phyloP scores from a whole-genome alignment of 345 rosid genomes.

The Lumnitzera littorea region DNA sequence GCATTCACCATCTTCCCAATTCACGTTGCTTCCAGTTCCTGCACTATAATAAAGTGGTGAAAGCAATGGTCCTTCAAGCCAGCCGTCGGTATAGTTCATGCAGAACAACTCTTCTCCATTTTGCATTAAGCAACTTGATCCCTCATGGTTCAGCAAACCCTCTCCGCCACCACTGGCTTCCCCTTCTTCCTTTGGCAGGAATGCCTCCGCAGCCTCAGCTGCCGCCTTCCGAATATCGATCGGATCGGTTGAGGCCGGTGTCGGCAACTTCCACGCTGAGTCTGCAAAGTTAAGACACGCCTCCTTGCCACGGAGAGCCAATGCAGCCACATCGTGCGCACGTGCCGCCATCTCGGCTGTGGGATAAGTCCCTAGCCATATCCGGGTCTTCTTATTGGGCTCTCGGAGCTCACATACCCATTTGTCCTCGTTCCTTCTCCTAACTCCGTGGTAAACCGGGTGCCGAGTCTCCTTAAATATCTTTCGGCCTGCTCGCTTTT shows the following conservation, averaged over 20 bases:
- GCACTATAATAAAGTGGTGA: too few species aligned
- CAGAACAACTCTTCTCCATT: too few species aligned
- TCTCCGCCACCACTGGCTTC: neutral
- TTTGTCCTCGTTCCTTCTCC: slow-evolving; percentile 31
- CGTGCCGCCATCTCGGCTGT: slow-evolving; percentile 37
- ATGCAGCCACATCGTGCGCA: slow-evolving; percentile 43
- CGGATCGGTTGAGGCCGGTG: slow-evolving; percentile 22
- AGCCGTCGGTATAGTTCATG: too few species aligned
- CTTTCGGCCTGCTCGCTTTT: slow-evolving; percentile 39
- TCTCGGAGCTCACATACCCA: slow-evolving; percentile 50
- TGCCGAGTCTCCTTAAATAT: slow-evolving; percentile 55
- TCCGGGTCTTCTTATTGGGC: slow-evolving; percentile 30
- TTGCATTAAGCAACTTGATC: too few species aligned
- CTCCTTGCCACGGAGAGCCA: slow-evolving; percentile 32
- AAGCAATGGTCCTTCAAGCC: too few species aligned
- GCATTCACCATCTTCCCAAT: too few species aligned
- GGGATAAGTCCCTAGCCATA: slow-evolving; percentile 47
- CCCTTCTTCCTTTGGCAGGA: neutral
- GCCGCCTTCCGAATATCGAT: slow-evolving; percentile 40
- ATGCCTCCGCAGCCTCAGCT: slow-evolving; percentile 19
- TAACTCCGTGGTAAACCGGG: slow-evolving; percentile 42
- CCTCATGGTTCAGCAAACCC: too few species aligned
- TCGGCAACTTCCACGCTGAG: slow-evolving; percentile 21
- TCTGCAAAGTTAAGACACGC: slow-evolving; percentile 40
- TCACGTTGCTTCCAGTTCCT: too few species aligned